A percentile compares a stretch with the other conserved stretches of the same genome.
Conservation (phyloP, 2,329 filamentous ascomycete species). For the Fusarium illudens region DNA sequence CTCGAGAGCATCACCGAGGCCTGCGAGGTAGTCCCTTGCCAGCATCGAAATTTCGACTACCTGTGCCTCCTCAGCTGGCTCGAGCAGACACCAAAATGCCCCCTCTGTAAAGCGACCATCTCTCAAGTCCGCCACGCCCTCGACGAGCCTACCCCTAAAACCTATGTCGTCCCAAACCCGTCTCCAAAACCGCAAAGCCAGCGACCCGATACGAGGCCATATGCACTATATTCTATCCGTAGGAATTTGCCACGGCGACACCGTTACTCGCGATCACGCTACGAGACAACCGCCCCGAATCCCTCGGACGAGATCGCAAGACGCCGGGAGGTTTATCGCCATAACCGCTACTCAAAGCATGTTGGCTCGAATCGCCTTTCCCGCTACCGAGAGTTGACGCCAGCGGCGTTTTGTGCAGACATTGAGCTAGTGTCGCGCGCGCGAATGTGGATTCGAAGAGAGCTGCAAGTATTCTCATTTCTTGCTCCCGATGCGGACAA, state of each 20-base stretch:
- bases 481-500: constrained; percentile 53
- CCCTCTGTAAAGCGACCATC: constrained; percentile 74
- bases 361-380: constrained; percentile 84
- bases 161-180: constrained; percentile 64
- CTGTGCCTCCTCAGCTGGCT: constrained; percentile 86
- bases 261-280: constrained; percentile 4
- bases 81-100: constrained; percentile 75
- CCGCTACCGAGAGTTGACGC: constrained; percentile 77
- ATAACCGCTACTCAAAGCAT: constrained; percentile 78
- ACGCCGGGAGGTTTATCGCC: constrained; percentile 76
- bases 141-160: constrained; percentile 52
- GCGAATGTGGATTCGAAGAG: constrained; percentile 81
- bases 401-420: constrained; percentile 69
- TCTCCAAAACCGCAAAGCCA: background rate
- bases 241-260: constrained; percentile 11
- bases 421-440: constrained; percentile 77
- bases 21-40: constrained; percentile 78
- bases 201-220: background rate
- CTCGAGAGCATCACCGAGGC: constrained; percentile 77
- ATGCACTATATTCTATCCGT: constrained; percentile 4
- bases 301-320: constrained; percentile 45
- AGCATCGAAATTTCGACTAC: constrained; percentile 85
- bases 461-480: constrained; percentile 84
- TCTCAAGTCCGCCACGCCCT: constrained; percentile 72
- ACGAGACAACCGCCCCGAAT: constrained; percentile 4